Conservation (phyloP, 2,329 filamentous ascomycete species). For the Ascochyta pisi region DNA sequence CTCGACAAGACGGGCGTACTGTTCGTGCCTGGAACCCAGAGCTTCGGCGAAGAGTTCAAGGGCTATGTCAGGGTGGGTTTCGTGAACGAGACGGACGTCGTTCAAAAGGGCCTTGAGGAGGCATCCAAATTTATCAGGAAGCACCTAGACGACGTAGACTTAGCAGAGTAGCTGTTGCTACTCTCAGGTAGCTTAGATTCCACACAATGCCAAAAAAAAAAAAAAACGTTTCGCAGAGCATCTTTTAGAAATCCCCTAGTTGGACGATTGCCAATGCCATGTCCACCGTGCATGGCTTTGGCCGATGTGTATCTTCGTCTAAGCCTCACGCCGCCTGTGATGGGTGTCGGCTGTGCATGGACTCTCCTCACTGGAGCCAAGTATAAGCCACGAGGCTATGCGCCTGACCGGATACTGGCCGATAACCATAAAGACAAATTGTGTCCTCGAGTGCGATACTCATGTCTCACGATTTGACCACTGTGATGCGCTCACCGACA, state of each 20-base stretch:
- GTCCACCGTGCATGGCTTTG: not conserved
- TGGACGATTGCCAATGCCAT: not conserved
- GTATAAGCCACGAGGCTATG: conserved; percentile 8
- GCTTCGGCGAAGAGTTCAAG: conserved; percentile 74
- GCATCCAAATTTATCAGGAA: conserved; percentile 63
- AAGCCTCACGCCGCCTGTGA: conserved; percentile 1
- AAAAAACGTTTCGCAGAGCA: too few relatives aligned
- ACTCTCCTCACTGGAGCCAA: not conserved
- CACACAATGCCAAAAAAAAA: not conserved
- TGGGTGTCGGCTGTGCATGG: conserved; percentile 6
- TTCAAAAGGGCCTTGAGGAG: conserved; percentile 69
- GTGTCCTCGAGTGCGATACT: not conserved
- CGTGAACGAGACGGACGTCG: conserved; percentile 72
- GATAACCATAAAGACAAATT: not conserved
- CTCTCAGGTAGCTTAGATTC: too few relatives aligned
- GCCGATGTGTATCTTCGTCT: not conserved
- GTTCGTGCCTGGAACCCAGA: conserved; percentile 74
- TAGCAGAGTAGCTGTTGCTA: conserved; percentile 34
- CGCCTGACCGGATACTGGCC: not conserved
- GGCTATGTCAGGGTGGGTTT: conserved; percentile 82
- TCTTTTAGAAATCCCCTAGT: too few relatives aligned
- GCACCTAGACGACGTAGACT: conserved; percentile 60
- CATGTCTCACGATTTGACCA: not conserved
- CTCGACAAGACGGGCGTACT: conserved; percentile 74
- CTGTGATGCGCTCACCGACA: not conserved